A percentile compares a stretch with the other conserved stretches of the same genome.
Conservation (phyloP, 2,329 filamentous ascomycete species). For the Plenodomus lindquistii region DNA sequence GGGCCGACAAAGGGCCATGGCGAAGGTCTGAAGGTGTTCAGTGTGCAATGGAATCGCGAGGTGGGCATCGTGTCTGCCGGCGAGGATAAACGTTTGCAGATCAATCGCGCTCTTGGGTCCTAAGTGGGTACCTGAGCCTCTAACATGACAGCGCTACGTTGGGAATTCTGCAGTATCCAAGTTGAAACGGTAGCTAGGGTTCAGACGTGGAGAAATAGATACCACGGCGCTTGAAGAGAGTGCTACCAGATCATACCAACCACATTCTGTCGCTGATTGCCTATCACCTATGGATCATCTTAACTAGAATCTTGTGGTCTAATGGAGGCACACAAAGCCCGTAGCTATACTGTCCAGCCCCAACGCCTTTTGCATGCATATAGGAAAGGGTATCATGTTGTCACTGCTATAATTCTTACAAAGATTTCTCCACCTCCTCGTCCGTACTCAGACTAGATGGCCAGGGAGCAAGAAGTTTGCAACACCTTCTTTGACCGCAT, state of each 20-base stretch:
- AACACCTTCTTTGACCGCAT: slow-evolving; percentile 92
- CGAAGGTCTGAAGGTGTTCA: slow-evolving; percentile 88
- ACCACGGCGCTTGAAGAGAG: slow-evolving; percentile 4
- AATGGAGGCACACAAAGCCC: too few species aligned
- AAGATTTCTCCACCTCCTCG: neutral
- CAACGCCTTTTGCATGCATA: slow-evolving; percentile 3
- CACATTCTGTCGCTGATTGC: too few species aligned
- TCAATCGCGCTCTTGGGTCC: slow-evolving; percentile 60
- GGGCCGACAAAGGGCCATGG: slow-evolving; percentile 63
- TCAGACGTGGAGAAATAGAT: slow-evolving; percentile 2
- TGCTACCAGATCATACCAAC: neutral
- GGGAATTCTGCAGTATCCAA: neutral
- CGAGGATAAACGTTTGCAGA: slow-evolving; percentile 92
- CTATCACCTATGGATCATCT: neutral
- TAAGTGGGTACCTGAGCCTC: neutral
- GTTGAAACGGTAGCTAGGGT: too few species aligned
- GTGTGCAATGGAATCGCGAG: slow-evolving; percentile 80
- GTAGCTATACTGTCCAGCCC: too few species aligned
- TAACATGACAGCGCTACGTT: too few species aligned
- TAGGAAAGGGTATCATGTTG: slow-evolving; percentile 32
- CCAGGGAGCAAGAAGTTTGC: slow-evolving; percentile 94
- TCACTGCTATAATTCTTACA: slow-evolving; percentile 1
- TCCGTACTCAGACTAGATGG: slow-evolving; percentile 69
- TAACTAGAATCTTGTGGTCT: too few species aligned
- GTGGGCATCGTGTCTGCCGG: slow-evolving; percentile 90